Evolutionary conservation across 371 early-diverging fungal species (phyloP).

Genomic region (Cokeromyces recurvatus): DNA sequence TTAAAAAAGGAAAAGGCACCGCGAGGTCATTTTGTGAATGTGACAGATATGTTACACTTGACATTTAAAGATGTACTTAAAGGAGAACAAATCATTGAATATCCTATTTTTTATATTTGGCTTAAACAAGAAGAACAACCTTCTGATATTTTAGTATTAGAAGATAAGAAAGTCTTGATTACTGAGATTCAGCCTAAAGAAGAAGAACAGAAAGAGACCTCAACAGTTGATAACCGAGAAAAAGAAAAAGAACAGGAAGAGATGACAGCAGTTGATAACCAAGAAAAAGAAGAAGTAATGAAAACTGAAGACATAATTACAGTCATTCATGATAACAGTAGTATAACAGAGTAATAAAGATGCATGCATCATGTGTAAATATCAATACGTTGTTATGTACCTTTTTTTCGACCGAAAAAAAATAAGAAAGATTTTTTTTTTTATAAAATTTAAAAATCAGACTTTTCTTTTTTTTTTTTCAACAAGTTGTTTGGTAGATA

Average conservation of each 20-base stretch:
- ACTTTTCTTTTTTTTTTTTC: background rate
- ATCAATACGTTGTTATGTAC: no score
- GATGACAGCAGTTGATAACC: no score
- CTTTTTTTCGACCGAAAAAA: no score
- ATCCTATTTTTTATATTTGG: constrained; percentile 40
- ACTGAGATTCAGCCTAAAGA: background rate
- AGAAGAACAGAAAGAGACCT: background rate
- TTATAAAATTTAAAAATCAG: no score
- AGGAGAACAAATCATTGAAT: constrained; percentile 37
- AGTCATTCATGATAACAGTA: no score
- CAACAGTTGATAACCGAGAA: background rate
- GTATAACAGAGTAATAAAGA: no score
- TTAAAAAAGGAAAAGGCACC: constrained; percentile 34
- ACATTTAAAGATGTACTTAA: constrained; percentile 19
- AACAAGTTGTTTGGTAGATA: no score
- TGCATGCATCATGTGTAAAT: no score
- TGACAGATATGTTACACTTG: constrained; percentile 22
- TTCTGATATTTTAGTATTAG: constrained; percentile 12
- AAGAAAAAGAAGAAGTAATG: no score
- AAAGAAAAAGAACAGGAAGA: background rate
- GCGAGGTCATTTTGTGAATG: constrained; percentile 21
- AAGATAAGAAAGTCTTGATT: constrained; percentile 19
- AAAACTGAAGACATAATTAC: no score
- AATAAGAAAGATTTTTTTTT: no score
- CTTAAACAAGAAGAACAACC: constrained; percentile 18